A percentile compares a stretch with the other conserved stretches of the same genome.
Conservation (phyloP, 257 asterid genomes). For the Capsicum pubescens region DNA sequence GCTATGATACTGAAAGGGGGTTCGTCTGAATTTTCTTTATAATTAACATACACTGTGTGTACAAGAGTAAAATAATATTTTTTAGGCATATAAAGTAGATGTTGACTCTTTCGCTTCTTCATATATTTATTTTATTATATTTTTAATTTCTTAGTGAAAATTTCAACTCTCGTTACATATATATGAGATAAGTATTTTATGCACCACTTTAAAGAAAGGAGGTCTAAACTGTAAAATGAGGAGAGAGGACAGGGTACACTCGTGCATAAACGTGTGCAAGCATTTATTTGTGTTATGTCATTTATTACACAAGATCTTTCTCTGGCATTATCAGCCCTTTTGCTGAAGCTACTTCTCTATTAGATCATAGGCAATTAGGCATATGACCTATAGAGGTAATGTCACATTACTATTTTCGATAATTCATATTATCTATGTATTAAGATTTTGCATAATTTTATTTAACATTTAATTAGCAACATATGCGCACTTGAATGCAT, state of each 20-base stretch:
- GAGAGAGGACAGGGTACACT: not conserved
- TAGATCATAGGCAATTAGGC: conserved; percentile 5
- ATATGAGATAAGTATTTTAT: not conserved
- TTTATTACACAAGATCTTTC: not conserved
- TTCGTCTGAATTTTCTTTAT: too few species aligned
- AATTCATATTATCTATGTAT: not conserved
- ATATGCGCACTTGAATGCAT: not conserved
- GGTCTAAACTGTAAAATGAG: not conserved
- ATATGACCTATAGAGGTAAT: not conserved
- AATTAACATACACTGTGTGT: too few species aligned
- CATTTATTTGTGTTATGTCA: conserved; percentile 2
- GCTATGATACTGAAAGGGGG: too few species aligned
- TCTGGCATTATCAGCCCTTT: conserved; percentile 7
- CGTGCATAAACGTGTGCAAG: conserved; percentile 22
- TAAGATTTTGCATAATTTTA: not conserved
- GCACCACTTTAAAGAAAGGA: not conserved
- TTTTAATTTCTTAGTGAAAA: too few species aligned
- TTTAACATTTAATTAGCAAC: not conserved
- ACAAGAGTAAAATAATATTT: too few species aligned
- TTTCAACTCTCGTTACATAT: too few species aligned
- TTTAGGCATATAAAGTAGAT: too few species aligned
- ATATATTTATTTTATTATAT: too few species aligned
- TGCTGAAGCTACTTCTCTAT: conserved; percentile 18
- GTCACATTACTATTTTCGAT: not conserved
- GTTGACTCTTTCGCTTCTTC: too few species aligned